A percentile compares a stretch with the other conserved stretches of the same genome.
These are phyloP conservation scores for Camelina sativa DNA, from an alignment of 345 rosid species.

Conservation along the genomic window DNA sequence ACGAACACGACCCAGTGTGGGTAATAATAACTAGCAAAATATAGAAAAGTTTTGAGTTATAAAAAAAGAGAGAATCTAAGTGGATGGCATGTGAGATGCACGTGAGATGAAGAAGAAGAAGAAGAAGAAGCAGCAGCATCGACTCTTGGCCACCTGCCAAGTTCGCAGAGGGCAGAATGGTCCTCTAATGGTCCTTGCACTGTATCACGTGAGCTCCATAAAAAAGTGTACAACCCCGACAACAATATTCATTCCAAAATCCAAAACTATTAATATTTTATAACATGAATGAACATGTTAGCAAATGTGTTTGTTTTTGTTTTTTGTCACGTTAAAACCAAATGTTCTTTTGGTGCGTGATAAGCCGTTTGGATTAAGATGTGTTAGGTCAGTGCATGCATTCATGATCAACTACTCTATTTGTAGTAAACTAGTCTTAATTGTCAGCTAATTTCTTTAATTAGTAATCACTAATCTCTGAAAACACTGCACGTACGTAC, in stretches of 20 bases:
- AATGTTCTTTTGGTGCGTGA: constrained; percentile 30
- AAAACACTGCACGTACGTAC: background rate
- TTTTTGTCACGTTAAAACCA: background rate
- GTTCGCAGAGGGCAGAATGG: constrained; percentile 31
- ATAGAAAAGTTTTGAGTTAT: background rate
- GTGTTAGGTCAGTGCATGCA: constrained; percentile 24
- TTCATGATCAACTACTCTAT: constrained; percentile 12
- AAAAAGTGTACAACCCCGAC: constrained; percentile 3
- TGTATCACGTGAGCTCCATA: constrained; percentile 41
- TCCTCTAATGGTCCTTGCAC: constrained; percentile 21
- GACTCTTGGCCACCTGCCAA: constrained; percentile 37
- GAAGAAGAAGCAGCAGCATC: constrained; percentile 27
- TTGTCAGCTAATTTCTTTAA: background rate
- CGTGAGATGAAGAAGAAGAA: constrained; percentile 27
- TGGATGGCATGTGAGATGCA: constrained; percentile 38
- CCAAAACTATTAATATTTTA: constrained; percentile 19
- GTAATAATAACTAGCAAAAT: constrained; percentile 2
- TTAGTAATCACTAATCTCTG: background rate
- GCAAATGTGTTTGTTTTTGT: background rate
- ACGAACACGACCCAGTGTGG: constrained; percentile 9
- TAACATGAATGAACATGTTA: constrained; percentile 19
- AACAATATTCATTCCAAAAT: constrained; percentile 23
- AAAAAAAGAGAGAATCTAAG: constrained; percentile 21
- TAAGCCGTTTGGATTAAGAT: constrained; percentile 5
- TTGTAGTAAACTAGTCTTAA: background rate